Evolutionary conservation across 441 rosid species (phyloP).

Genomic region (Biscutella laevigata): DNA sequence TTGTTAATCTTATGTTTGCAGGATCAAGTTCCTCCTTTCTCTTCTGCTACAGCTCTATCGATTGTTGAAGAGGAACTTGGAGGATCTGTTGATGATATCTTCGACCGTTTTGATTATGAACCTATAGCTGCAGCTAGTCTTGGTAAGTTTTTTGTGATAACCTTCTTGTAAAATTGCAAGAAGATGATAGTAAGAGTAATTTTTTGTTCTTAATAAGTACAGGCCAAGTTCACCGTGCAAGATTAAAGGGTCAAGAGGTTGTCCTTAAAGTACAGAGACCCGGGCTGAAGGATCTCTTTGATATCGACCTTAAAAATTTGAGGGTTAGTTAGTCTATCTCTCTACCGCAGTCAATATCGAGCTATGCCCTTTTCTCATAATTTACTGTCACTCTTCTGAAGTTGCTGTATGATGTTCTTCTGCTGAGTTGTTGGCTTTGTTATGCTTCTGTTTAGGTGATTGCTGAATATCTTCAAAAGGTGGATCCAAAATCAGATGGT

Average conservation of each 20-base stretch:
- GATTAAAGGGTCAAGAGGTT: conserved; percentile 78
- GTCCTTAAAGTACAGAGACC: conserved; percentile 96
- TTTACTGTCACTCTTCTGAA: background rate
- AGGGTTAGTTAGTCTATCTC: conserved; percentile 60
- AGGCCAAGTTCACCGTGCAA: conserved; percentile 98
- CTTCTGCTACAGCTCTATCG: conserved; percentile 74
- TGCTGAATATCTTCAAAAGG: conserved; percentile 91
- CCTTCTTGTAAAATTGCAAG: conserved; percentile 4
- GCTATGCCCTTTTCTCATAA: background rate
- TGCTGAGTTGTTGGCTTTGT: conserved; percentile 1
- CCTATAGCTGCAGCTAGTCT: conserved; percentile 99
- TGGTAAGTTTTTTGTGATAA: conserved; percentile 39
- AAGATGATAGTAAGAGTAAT: background rate
- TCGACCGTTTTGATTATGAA: conserved; percentile 77
- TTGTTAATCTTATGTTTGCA: conserved; percentile 25
- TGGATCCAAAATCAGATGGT: conserved; percentile 98
- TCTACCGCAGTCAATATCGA: background rate
- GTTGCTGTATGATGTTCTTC: background rate
- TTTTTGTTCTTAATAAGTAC: conserved; percentile 4
- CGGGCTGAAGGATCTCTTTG: conserved; percentile 89
- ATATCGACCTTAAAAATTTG: conserved; percentile 87
- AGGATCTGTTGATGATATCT: conserved; percentile 50
- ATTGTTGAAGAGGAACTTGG: conserved; percentile 96
- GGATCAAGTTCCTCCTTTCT: conserved; percentile 99
- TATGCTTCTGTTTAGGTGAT: conserved; percentile 50